Evolutionary conservation across 208 protist species (phyloP), one percentile per base, ranked within the genome.

Genomic region (Crithidia fasciculata): DNA sequence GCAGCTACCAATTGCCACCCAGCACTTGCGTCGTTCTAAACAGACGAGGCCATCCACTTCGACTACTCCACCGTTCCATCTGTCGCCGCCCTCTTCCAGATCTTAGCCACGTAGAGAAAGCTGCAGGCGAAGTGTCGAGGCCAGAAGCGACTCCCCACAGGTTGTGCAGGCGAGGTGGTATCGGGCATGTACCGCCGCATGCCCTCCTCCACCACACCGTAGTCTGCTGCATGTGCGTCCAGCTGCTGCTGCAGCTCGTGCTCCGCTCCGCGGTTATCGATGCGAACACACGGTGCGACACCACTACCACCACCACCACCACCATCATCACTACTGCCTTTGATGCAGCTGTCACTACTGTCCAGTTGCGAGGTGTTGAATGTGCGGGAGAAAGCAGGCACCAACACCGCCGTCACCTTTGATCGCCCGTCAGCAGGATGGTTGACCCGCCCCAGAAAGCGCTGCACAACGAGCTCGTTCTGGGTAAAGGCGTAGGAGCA

Each of bases 401-500:
- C 70, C 8, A 78, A 8, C 9, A 62, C 58, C 13, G 70, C 69
- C 3, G 64, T 68, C 60, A 58, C 57, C 61, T 53, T 19, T 9
- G 15, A 2, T 0, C 9, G 2, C 9, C 43, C 43, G 18, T 45
- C 69, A 50, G 36, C 52, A 12, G 36, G 52, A 5, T 41, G 19
- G 66, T 83, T 84, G 36, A 81, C 69, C 0, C 52, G 60, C 45
- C 72, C 62, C 8, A 98, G 55, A 55, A 95, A 93, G 8, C 81
- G 73, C 4, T 57, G 69, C 54, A 98, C 92, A 59, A 97, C 84
- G 50, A 86, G 76, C 63, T 98, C 97, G 70, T 98, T 96, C 56
- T 98, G 95, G 19, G 75, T 41, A 55, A 90, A 95, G 6, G 86
- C 85, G 64, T 98, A 95, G 68, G 93, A 95, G 81, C 97, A 98